A percentile compares a stretch with the other conserved stretches of the same genome.
Evolutionary conservation across 1,284 basidiomycete genomes (phyloP).

Genomic region (Jaminaea rosea): DNA sequence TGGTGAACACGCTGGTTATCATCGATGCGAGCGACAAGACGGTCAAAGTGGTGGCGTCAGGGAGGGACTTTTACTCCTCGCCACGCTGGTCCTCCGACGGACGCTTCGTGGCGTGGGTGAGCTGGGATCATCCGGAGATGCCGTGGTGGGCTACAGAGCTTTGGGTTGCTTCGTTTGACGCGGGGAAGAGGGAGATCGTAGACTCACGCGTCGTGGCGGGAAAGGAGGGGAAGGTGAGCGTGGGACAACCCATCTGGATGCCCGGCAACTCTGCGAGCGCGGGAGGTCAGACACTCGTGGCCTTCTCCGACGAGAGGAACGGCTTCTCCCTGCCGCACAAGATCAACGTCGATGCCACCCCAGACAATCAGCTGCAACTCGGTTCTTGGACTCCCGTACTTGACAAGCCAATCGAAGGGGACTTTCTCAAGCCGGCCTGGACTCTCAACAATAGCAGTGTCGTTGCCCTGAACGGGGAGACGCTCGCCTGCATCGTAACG

Average conservation of each 20-base stretch:
- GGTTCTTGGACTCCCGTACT: slow-evolving; percentile 47
- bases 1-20: slow-evolving; percentile 57
- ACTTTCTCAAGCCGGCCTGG: slow-evolving; percentile 60
- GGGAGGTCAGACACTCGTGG: slow-evolving; percentile 51
- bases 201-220: slow-evolving; percentile 5
- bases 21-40: slow-evolving; percentile 53
- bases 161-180: slow-evolving; percentile 51
- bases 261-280: slow-evolving; percentile 22
- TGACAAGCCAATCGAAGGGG: slow-evolving; percentile 51
- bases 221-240: slow-evolving; percentile 15
- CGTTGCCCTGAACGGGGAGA: slow-evolving; percentile 16
- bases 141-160: slow-evolving; percentile 67
- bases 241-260: slow-evolving; percentile 53
- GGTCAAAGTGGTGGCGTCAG: slow-evolving; percentile 52
- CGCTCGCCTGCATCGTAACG: slow-evolving; percentile 17
- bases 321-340: slow-evolving; percentile 64
- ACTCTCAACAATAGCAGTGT: slow-evolving; percentile 45
- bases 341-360: slow-evolving; percentile 46
- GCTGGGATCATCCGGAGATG: slow-evolving; percentile 68
- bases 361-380: slow-evolving; percentile 24
- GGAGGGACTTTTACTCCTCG: slow-evolving; percentile 60
- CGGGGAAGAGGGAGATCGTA: slow-evolving; percentile 3
- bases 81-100: slow-evolving; percentile 64
- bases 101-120: slow-evolving; percentile 58
- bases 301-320: slow-evolving; percentile 62